Evolutionary conservation across 768 basidiomycete genomes (phyloP).

Genomic region (Paxillus involutus): DNA sequence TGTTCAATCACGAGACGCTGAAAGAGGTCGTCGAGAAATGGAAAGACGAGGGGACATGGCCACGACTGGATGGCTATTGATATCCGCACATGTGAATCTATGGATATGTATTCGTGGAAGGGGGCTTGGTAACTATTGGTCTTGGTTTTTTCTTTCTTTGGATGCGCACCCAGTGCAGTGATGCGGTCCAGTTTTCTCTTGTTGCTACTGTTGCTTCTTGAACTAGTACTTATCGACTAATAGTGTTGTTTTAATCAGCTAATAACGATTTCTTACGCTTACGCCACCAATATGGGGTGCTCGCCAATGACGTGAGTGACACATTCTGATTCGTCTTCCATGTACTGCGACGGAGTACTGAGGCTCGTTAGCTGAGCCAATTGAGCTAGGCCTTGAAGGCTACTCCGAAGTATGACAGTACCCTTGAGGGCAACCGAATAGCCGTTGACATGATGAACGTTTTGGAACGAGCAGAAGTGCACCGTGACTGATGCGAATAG

Average conservation of each 20-base stretch:
- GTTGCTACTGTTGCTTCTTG: slow-evolving; percentile 6
- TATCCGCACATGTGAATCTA: slow-evolving; percentile 9
- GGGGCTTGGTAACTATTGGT: slow-evolving; percentile 16
- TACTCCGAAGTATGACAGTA: too few relatives aligned
- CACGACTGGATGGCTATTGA: slow-evolving; percentile 22
- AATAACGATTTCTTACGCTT: slow-evolving; percentile 9
- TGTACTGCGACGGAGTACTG: too few relatives aligned
- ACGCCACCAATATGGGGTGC: background rate
- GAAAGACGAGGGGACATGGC: slow-evolving; percentile 63
- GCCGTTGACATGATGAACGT: too few relatives aligned
- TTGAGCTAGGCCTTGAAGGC: too few relatives aligned
- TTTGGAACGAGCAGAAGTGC: too few relatives aligned
- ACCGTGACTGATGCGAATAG: too few relatives aligned
- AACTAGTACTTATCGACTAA: slow-evolving; percentile 24
- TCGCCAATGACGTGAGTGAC: too few relatives aligned
- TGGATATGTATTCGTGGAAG: slow-evolving; percentile 6
- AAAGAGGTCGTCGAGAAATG: slow-evolving; percentile 77
- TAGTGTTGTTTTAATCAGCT: slow-evolving; percentile 23
- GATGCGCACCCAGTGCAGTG: slow-evolving; percentile 4
- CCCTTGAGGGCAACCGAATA: too few relatives aligned
- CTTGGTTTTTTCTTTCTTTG: slow-evolving; percentile 5
- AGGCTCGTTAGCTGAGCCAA: too few relatives aligned
- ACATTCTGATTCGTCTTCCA: background rate
- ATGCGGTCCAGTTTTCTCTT: slow-evolving; percentile 4
- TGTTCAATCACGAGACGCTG: slow-evolving; percentile 60